Evolutionary conservation across 306 rosid genomes (phyloP).

Genomic region (Senna siamea): DNA sequence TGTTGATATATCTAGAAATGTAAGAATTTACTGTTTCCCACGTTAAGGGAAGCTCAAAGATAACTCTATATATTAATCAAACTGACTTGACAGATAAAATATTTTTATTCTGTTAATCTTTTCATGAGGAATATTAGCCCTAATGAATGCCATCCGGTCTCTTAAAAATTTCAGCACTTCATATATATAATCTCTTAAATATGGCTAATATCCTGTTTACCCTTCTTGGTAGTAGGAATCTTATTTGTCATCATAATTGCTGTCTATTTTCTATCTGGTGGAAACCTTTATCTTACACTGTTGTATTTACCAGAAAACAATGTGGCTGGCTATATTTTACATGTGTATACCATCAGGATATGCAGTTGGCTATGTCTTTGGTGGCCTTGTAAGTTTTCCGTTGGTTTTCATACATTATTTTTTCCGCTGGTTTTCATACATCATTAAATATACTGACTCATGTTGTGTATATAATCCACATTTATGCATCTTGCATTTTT

Average conservation of each 20-base stretch:
- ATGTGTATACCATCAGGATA: constrained; percentile 93
- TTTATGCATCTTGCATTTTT: background rate
- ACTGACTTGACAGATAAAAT: background rate
- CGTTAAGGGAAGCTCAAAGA: constrained; percentile 19
- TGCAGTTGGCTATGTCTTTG: constrained; percentile 87
- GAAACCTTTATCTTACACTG: constrained; percentile 32
- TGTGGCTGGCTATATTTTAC: constrained; percentile 79
- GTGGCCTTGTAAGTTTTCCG: constrained; percentile 77
- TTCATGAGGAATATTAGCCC: constrained; percentile 4
- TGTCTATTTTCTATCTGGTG: constrained; percentile 14
- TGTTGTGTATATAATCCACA: constrained; percentile 15
- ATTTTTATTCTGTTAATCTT: background rate
- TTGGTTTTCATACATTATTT: constrained; percentile 37
- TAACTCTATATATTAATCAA: constrained; percentile 1
- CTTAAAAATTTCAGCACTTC: constrained; percentile 30
- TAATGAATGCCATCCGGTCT: constrained; percentile 8
- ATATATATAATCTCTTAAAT: constrained; percentile 16
- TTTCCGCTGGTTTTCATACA: constrained; percentile 37
- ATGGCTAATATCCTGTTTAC: constrained; percentile 28
- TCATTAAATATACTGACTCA: background rate
- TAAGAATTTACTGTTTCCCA: background rate
- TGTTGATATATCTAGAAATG: constrained; percentile 4
- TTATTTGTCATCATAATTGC: constrained; percentile 19
- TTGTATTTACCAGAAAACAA: constrained; percentile 68
- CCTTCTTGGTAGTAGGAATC: constrained; percentile 27